phyloP scores from a whole-genome alignment of 345 rosid genomes.

The Crucihimalaya himalaica region DNA sequence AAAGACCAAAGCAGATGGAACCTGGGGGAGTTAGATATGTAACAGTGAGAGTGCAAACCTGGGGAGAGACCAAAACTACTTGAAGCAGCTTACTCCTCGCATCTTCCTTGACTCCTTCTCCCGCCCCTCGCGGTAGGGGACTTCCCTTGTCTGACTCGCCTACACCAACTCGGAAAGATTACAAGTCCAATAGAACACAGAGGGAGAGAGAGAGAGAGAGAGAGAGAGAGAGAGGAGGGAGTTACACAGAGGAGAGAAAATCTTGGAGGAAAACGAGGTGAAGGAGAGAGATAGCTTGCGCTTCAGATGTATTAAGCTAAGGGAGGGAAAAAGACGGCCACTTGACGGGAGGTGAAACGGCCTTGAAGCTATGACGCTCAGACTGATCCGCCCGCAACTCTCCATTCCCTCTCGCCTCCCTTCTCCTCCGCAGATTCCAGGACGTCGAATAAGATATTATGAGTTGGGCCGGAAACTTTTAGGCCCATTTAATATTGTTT shows the following conservation, averaged over 20 bases:
- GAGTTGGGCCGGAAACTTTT: neutral
- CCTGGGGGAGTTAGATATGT: neutral
- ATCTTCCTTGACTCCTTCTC: conserved; percentile 45
- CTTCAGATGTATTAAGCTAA: conserved; percentile 38
- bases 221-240: neutral
- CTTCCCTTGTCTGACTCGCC: conserved; percentile 40
- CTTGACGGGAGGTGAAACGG: conserved; percentile 38
- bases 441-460: neutral
- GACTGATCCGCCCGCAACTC: conserved; percentile 35
- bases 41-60: conserved; percentile 44
- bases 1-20: neutral
- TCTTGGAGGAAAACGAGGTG: conserved; percentile 38
- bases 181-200: neutral
- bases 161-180: neutral
- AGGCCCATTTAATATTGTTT: neutral
- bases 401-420: conserved; percentile 22
- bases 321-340: conserved; percentile 38
- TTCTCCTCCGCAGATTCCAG: conserved; percentile 7
- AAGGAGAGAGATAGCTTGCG: conserved; percentile 35
- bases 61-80: conserved; percentile 94
- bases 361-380: conserved; percentile 44
- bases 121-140: conserved; percentile 50
- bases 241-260: conserved; percentile 37
- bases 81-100: conserved; percentile 64
- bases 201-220: neutral